Percentiles rank a stretch among this genome's conserved stretches.
Evolutionary conservation across 495 filamentous ascomycete genomes (phyloP).

Genomic region (Talaromyces adpressus): DNA sequence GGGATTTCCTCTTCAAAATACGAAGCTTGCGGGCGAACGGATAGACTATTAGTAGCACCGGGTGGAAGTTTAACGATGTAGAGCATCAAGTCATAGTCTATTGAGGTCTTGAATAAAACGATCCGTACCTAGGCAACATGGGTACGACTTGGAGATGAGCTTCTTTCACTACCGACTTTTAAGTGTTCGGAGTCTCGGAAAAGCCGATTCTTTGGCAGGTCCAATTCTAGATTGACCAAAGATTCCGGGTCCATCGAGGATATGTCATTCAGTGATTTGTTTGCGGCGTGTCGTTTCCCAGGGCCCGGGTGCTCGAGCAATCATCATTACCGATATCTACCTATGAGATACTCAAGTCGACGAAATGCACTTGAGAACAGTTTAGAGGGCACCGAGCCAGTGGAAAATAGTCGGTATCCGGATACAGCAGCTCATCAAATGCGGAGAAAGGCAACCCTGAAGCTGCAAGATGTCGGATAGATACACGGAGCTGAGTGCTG

Average conservation of each 20-base stretch:
- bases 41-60: background rate
- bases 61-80: background rate
- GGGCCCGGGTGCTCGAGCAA: background rate
- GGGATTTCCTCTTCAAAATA: background rate
- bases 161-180: background rate
- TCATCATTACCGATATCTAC: background rate
- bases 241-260: no score
- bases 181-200: background rate
- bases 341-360: background rate
- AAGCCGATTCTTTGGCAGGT: background rate
- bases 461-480: no score
- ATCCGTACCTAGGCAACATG: background rate
- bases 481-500: no score
- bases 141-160: background rate
- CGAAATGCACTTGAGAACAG: background rate
- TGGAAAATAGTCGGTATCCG: no score
- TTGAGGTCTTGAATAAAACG: background rate
- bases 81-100: background rate
- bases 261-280: no score
- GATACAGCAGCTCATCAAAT: no score
- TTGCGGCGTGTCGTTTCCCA: background rate
- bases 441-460: no score
- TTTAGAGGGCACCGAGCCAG: background rate
- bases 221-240: no score
- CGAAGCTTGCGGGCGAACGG: background rate